These are phyloP conservation scores for Chondrus crispus DNA, from an alignment of 23 red algal genomes.

Conservation along the genomic window DNA sequence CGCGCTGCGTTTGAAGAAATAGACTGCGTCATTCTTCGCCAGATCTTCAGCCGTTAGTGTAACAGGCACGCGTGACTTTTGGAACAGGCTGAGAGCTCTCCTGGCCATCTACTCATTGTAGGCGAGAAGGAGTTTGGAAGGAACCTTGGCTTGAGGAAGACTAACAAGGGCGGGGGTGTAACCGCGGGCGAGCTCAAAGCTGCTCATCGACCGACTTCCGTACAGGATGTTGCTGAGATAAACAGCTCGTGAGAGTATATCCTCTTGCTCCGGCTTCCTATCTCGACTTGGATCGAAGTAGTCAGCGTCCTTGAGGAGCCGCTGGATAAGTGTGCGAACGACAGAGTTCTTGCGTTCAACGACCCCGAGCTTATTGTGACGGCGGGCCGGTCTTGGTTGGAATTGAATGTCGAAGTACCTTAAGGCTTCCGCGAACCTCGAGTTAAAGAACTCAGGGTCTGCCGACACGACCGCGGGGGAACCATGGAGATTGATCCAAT, in stretches of 20 bases:
- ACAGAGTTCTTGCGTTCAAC: background rate
- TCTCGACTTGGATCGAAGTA: too few species aligned
- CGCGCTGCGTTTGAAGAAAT: conserved; percentile 18
- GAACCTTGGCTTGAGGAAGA: background rate
- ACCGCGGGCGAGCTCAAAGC: conserved; percentile 32
- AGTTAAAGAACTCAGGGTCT: background rate
- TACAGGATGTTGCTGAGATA: conserved; percentile 32
- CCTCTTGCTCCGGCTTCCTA: background rate
- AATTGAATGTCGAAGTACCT: background rate
- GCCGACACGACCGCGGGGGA: background rate
- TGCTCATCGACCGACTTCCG: background rate
- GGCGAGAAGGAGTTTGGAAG: background rate
- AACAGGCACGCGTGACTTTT: background rate
- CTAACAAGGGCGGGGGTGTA: conserved; percentile 24
- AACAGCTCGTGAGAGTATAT: conserved; percentile 13
- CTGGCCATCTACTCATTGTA: conserved; percentile 18
- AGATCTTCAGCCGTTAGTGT: background rate
- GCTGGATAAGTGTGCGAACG: too few species aligned
- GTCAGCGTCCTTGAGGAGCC: too few species aligned
- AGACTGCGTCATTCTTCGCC: background rate
- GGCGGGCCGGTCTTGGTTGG: background rate
- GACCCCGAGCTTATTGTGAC: background rate
- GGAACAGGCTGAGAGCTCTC: background rate
- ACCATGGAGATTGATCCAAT: background rate
- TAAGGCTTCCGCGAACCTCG: background rate